Conservation (phyloP, 768 basidiomycete species). For the Russula sp. region DNA sequence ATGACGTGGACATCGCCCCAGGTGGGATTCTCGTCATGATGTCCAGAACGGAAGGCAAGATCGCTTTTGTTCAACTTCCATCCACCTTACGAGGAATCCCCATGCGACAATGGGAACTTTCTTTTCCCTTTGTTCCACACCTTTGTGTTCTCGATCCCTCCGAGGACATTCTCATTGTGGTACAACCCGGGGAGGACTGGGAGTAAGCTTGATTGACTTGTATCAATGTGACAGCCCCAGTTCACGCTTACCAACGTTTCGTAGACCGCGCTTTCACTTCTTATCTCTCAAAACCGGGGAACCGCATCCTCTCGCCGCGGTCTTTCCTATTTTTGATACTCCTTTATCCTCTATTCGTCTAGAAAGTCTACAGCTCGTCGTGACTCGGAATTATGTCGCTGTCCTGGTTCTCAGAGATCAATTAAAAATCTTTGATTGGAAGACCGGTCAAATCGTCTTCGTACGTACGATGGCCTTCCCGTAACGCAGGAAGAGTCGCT, state of each 20-base stretch:
- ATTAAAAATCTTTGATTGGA: conserved; percentile 10
- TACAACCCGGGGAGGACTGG: background rate
- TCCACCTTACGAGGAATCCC: conserved; percentile 1
- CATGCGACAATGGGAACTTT: conserved; percentile 8
- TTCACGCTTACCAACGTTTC: background rate
- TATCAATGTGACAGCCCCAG: background rate
- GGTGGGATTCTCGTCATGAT: conserved; percentile 9
- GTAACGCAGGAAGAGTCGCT: background rate
- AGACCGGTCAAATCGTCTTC: conserved; percentile 6
- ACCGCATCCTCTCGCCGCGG: conserved; percentile 8
- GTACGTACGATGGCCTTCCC: background rate
- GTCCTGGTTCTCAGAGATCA: background rate
- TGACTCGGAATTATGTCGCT: background rate
- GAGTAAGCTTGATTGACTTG: background rate
- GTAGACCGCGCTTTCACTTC: background rate
- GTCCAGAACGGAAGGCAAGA: background rate
- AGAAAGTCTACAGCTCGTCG: background rate
- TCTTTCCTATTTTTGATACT: background rate
- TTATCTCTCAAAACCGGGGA: conserved; percentile 11
- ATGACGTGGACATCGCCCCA: background rate
- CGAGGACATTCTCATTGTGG: conserved; percentile 8
- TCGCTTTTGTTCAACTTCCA: conserved; percentile 1
- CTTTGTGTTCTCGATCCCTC: conserved; percentile 3
- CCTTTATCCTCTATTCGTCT: background rate
- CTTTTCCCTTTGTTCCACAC: background rate